Evolutionary conservation across 331 rosid genomes (phyloP), one percentile per base, ranked within the genome.

Genomic region (Pyrus hybrid): DNA sequence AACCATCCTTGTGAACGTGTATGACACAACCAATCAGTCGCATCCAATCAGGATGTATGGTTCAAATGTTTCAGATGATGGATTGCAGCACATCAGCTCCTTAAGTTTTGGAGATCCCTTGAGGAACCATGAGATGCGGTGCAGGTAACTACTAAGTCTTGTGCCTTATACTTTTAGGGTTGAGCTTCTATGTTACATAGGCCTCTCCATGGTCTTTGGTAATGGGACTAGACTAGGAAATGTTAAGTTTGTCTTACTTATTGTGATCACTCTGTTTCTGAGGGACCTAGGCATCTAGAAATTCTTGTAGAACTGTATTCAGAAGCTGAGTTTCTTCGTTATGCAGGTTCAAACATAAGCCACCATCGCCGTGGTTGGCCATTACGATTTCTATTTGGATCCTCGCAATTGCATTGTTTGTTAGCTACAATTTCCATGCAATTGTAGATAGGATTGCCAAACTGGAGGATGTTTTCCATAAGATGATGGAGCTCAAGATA

Each of bases 101-200:
- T 93, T 94, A 51, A 92, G 88, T 82, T 94, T 92, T 57, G 97
- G 99, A 73, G 99, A 92, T 83, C 99, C 99, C 47, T 76, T 90
- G 45, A 84, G 97, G 83, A 94, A 84, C 88, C 99, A 94, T 76
- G 96, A 92, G 88, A 94, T 94, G 99, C 92, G 71, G 79, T 94
- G 97, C 97, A 86, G 99, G 99, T 92, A 84, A 79, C 32, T 13
- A 75, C 43, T 54, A 12, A 76, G 49, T 66, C 7, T 22, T 28
- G 43, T 11, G n/a, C n/a, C n/a, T n/a, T n/a, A n/a, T n/a, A n/a
- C n/a, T n/a, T n/a, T n/a, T n/a, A n/a, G n/a, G n/a, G n/a, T n/a
- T n/a, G n/a, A n/a, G 60, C 57, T 49, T 68, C 45, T 28, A 70
- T n/a, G 60, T 32, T 35, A 2, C 10, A 35, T 35, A n/a, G n/a